Percentiles rank a stretch among this genome's conserved stretches.
These are phyloP conservation scores for Aspergillus egyptiacus DNA, from an alignment of 495 filamentous ascomycete genomes.

Conservation along the genomic window DNA sequence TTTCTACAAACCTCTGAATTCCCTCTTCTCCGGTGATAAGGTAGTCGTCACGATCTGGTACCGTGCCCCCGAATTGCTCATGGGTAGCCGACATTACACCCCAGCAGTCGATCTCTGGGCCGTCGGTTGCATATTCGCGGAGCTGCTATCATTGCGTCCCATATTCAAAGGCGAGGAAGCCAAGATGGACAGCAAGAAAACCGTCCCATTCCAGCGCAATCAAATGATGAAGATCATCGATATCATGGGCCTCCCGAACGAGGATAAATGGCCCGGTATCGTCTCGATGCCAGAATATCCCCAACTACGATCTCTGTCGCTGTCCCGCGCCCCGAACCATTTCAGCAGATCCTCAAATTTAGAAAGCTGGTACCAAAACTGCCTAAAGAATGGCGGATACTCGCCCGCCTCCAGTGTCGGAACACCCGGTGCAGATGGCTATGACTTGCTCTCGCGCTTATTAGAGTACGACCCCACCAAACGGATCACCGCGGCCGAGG, in stretches of 20 bases:
- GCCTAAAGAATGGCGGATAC: slow-evolving; percentile 54
- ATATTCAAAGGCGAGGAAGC: slow-evolving; percentile 99
- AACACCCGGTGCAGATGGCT: slow-evolving; percentile 67
- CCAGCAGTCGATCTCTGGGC: slow-evolving; percentile 97
- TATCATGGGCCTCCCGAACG: slow-evolving; percentile 83
- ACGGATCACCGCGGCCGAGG: slow-evolving; percentile 76
- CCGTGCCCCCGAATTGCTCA: slow-evolving; percentile 86
- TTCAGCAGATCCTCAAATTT: slow-evolving; percentile 46
- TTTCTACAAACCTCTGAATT: slow-evolving; percentile 88
- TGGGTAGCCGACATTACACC: slow-evolving; percentile 89
- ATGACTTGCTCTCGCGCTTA: slow-evolving; percentile 70
- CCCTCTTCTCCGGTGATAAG: slow-evolving; percentile 90
- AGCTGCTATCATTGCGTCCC: slow-evolving; percentile 80
- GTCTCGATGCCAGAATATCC: slow-evolving; percentile 73
- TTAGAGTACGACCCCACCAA: slow-evolving; percentile 91
- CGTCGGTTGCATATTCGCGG: slow-evolving; percentile 95
- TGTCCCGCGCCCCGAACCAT: slow-evolving; percentile 35
- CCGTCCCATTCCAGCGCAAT: slow-evolving; percentile 93
- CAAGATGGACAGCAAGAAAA: slow-evolving; percentile 97
- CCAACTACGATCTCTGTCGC: slow-evolving; percentile 62
- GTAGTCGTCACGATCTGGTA: slow-evolving; percentile 99
- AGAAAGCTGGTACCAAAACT: slow-evolving; percentile 61
- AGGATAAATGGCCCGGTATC: slow-evolving; percentile 83
- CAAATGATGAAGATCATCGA: slow-evolving; percentile 99
- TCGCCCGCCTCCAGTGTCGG: slow-evolving; percentile 41